phyloP scores from a whole-genome alignment of 2,329 filamentous ascomycete genomes.

The Phialocephala subalpina region DNA sequence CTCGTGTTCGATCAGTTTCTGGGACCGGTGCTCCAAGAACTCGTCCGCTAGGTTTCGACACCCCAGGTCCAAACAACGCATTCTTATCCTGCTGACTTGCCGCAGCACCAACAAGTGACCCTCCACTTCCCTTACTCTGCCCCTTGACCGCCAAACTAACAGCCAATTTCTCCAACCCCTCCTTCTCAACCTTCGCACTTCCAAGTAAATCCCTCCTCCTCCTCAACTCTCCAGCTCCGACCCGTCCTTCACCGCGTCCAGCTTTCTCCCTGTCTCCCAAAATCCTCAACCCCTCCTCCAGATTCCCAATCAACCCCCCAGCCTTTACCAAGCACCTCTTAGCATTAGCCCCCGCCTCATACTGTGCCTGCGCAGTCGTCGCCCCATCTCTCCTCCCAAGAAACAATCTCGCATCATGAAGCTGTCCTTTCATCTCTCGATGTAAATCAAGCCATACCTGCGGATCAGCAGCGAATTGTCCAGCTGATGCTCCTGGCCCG shows the following conservation, averaged over 20 bases:
- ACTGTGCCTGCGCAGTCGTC: slow-evolving; percentile 57
- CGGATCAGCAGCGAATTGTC: slow-evolving; percentile 40
- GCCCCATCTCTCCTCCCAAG: slow-evolving; percentile 74
- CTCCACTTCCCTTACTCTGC: slow-evolving; percentile 38
- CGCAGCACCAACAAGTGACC: slow-evolving; percentile 25
- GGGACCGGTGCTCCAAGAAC: slow-evolving; percentile 76
- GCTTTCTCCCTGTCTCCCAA: slow-evolving; percentile 58
- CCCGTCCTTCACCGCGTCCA: slow-evolving; percentile 39
- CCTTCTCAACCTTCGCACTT: slow-evolving; percentile 75
- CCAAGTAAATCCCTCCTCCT: slow-evolving; percentile 75
- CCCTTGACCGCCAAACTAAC: slow-evolving; percentile 62
- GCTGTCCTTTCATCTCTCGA: slow-evolving; percentile 73
- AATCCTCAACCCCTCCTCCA: slow-evolving; percentile 70
- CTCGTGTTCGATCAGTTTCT: slow-evolving; percentile 79
- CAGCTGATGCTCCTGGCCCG: slow-evolving; percentile 29
- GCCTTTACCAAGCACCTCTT: slow-evolving; percentile 77
- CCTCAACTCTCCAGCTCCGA: slow-evolving; percentile 80
- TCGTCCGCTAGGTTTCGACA: slow-evolving; percentile 58
- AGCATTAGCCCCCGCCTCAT: slow-evolving; percentile 75
- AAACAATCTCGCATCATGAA: slow-evolving; percentile 72
- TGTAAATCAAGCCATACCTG: slow-evolving; percentile 79
- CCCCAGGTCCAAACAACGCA: slow-evolving; percentile 53
- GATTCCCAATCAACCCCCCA: slow-evolving; percentile 66
- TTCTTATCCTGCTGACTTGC: slow-evolving; percentile 50
- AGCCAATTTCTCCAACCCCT: slow-evolving; percentile 77